Conservation (phyloP, 1,284 basidiomycete genomes). For the Wallemia hederae region DNA sequence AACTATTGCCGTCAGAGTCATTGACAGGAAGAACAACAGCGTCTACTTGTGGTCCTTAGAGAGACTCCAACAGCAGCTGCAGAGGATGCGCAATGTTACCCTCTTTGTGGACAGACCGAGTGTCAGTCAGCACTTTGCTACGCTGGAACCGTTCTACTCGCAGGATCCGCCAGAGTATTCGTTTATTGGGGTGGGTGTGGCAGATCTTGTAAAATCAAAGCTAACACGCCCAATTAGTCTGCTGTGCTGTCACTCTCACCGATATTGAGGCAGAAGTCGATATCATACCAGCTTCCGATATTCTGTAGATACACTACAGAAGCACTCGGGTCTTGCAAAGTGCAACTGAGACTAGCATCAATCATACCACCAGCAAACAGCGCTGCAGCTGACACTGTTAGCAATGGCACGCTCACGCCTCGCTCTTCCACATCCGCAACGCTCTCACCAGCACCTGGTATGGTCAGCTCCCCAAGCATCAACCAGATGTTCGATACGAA, state of each 20-base stretch:
- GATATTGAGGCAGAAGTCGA: constrained; percentile 45
- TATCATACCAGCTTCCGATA: constrained; percentile 44
- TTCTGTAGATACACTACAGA: constrained; percentile 75
- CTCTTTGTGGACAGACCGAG: constrained; percentile 76
- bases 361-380: constrained; percentile 21
- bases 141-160: constrained; percentile 76
- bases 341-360: constrained; percentile 48
- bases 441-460: constrained; percentile 27
- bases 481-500: constrained; percentile 18
- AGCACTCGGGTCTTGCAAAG: constrained; percentile 66
- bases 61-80: constrained; percentile 57
- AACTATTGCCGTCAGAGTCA: constrained; percentile 61
- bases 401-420: constrained; percentile 11
- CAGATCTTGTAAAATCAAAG: background rate
- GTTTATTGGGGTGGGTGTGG: constrained; percentile 40
- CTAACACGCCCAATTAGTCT: constrained; percentile 12
- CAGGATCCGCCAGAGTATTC: constrained; percentile 55
- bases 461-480: background rate
- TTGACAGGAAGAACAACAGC: constrained; percentile 47
- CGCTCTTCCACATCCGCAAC: constrained; percentile 7
- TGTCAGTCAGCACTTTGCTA: constrained; percentile 73
- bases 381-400: constrained; percentile 27
- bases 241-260: constrained; percentile 54
- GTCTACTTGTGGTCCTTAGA: constrained; percentile 75
- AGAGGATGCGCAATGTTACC: constrained; percentile 76